A percentile compares a stretch with the other conserved stretches of the same genome.
These are phyloP conservation scores for Bimuria novae-zelandiae DNA, from an alignment of 2,329 filamentous ascomycete genomes.

Conservation along the genomic window DNA sequence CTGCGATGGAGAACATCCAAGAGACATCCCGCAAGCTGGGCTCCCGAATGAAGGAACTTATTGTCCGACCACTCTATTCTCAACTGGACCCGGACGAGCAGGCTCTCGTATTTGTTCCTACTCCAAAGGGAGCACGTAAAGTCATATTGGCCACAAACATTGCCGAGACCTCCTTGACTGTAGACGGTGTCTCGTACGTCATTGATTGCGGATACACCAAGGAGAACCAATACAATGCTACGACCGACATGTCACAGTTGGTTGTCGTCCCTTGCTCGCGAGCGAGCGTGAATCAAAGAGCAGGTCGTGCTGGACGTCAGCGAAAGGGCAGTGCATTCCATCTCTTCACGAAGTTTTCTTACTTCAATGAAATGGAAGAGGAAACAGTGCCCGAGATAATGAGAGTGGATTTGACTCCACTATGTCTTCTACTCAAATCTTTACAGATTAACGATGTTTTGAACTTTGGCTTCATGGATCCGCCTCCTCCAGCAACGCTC, in stretches of 20 bases:
- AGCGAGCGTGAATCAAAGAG: slow-evolving; percentile 90
- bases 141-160: slow-evolving; percentile 96
- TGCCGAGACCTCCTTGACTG: slow-evolving; percentile 92
- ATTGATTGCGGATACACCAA: slow-evolving; percentile 96
- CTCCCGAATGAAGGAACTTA: slow-evolving; percentile 75
- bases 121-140: slow-evolving; percentile 81
- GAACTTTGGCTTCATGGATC: slow-evolving; percentile 95
- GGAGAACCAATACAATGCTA: slow-evolving; percentile 89
- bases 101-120: slow-evolving; percentile 91
- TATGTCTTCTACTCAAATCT: slow-evolving; percentile 85
- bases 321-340: slow-evolving; percentile 92
- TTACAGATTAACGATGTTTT: slow-evolving; percentile 91
- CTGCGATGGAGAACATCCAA: slow-evolving; percentile 67
- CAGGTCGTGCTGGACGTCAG: slow-evolving; percentile 89
- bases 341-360: slow-evolving; percentile 86
- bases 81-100: slow-evolving; percentile 91
- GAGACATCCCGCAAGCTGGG: slow-evolving; percentile 89
- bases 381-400: slow-evolving; percentile 92
- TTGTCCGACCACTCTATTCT: slow-evolving; percentile 92
- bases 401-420: slow-evolving; percentile 81
- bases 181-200: slow-evolving; percentile 94
- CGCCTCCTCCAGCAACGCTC: slow-evolving; percentile 85
- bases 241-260: slow-evolving; percentile 89
- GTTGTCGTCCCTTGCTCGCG: slow-evolving; percentile 90
- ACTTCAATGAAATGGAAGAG: slow-evolving; percentile 93